Percentiles rank a stretch among this genome's conserved stretches.
These are phyloP conservation scores for Suillus tomentosus DNA, from an alignment of 768 basidiomycete species.

Conservation along the genomic window DNA sequence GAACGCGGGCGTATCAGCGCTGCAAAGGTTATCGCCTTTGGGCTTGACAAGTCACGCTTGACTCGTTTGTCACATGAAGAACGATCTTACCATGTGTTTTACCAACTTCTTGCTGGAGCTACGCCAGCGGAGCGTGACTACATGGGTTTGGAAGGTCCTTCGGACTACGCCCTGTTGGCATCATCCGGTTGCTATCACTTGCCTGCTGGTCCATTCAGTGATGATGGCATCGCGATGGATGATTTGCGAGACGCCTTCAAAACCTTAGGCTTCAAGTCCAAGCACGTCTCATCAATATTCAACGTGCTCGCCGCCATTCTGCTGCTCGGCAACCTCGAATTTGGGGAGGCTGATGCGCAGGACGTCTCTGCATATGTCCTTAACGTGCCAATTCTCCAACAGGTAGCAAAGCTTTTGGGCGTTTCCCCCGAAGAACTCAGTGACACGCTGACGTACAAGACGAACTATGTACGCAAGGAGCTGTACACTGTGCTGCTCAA, in stretches of 20 bases:
- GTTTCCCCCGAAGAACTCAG: conserved; percentile 54
- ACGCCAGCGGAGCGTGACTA: conserved; percentile 54
- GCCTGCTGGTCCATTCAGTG: conserved; percentile 62
- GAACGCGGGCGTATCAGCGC: conserved; percentile 55
- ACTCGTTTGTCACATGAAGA: conserved; percentile 57
- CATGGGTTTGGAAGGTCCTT: conserved; percentile 56
- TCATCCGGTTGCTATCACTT: conserved; percentile 65
- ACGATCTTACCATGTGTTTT: conserved; percentile 67
- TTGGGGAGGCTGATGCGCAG: conserved; percentile 53
- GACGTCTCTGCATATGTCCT: conserved; percentile 55
- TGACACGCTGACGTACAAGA: conserved; percentile 56
- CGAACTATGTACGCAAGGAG: conserved; percentile 60
- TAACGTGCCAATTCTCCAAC: conserved; percentile 50
- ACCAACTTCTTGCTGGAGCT: conserved; percentile 64
- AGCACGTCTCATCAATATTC: conserved; percentile 57
- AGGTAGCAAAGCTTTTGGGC: conserved; percentile 51
- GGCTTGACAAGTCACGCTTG: conserved; percentile 63
- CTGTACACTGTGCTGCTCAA: conserved; percentile 58
- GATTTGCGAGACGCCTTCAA: conserved; percentile 58
- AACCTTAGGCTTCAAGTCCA: conserved; percentile 62
- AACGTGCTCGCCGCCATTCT: conserved; percentile 54
- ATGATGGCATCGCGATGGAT: conserved; percentile 59
- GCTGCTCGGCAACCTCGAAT: conserved; percentile 58
- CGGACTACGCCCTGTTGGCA: conserved; percentile 58
- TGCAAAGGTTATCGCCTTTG: conserved; percentile 60